Evolutionary conservation across 257 asterid genomes (phyloP).

Genomic region (Lithospermum erythrorhizon): DNA sequence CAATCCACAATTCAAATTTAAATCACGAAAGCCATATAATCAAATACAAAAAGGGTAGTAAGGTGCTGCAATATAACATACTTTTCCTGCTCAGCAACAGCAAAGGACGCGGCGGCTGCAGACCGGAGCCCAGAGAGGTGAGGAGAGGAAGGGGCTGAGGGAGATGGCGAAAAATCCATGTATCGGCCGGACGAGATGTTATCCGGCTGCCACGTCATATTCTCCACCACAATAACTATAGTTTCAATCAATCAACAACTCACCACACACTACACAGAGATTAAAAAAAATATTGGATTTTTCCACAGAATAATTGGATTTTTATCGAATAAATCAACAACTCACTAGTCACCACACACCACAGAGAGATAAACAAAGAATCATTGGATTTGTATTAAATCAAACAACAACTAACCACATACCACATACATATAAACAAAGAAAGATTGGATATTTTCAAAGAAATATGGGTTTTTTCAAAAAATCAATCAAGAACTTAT

Average conservation of each 20-base stretch:
- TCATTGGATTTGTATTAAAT: too few relatives aligned
- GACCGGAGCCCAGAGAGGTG: conserved; percentile 14
- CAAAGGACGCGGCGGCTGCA: conserved; percentile 12
- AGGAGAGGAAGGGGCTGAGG: conserved; percentile 22
- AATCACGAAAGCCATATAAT: not conserved
- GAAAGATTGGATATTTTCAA: too few relatives aligned
- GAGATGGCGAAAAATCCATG: conserved; percentile 23
- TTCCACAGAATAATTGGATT: not conserved
- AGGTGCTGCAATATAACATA: not conserved
- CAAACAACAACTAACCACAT: too few relatives aligned
- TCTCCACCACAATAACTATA: not conserved
- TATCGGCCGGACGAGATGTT: conserved; percentile 15
- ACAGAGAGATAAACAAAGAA: too few relatives aligned
- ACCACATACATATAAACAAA: too few relatives aligned
- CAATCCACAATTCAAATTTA: not conserved
- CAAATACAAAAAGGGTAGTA: not conserved
- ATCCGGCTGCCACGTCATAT: conserved; percentile 7
- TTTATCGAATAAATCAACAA: too few relatives aligned
- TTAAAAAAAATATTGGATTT: not conserved
- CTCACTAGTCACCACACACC: too few relatives aligned
- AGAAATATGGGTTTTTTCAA: too few relatives aligned
- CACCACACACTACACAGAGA: not conserved
- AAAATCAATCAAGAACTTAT: too few relatives aligned
- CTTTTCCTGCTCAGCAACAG: conserved; percentile 22
- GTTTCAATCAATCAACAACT: not conserved